A percentile compares a stretch with the other conserved stretches of the same genome.
Conservation (phyloP, 352 stramenopile species). For the Globisporangium carolinianum region DNA sequence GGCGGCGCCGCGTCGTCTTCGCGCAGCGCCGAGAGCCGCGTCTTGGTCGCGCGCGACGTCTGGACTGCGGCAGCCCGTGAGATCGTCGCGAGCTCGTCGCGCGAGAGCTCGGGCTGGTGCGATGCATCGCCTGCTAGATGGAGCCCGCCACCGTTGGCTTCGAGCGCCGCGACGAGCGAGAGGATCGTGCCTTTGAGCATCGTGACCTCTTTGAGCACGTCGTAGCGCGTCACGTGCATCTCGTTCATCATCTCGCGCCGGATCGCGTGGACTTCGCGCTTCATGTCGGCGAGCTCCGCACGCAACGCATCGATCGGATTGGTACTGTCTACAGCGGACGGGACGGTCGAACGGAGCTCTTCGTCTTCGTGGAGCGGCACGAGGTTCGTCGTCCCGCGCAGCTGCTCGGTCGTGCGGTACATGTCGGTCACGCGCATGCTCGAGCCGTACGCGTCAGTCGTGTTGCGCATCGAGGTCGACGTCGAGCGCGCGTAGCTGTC, state of each 20-base stretch:
- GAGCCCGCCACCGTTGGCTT: constrained; percentile 15
- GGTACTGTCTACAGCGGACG: neutral
- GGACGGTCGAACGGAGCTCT: constrained; percentile 16
- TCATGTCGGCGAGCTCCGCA: constrained; percentile 51
- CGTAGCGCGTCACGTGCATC: constrained; percentile 75
- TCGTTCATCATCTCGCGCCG: constrained; percentile 81
- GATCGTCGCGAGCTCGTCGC: constrained; percentile 34
- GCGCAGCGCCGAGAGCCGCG: constrained; percentile 31
- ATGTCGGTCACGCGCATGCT: constrained; percentile 24
- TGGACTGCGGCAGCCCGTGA: constrained; percentile 38
- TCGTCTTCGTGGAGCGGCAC: constrained; percentile 52
- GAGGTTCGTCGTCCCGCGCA: constrained; percentile 44
- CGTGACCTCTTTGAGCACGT: constrained; percentile 79
- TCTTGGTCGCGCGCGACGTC: constrained; percentile 39
- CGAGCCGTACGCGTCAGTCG: constrained; percentile 10
- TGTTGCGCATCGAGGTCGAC: constrained; percentile 2
- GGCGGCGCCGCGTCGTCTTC: constrained; percentile 17
- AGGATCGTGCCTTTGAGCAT: constrained; percentile 75
- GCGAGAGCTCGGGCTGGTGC: constrained; percentile 20
- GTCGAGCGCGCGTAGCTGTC: constrained; percentile 24
- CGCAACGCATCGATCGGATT: constrained; percentile 31
- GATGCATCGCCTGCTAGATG: no score
- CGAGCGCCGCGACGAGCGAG: constrained; percentile 37
- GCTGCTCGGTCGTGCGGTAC: constrained; percentile 58
- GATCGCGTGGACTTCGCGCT: constrained; percentile 57